phyloP scores from a whole-genome alignment of 768 basidiomycete genomes.

The Termitomyces titanicus region DNA sequence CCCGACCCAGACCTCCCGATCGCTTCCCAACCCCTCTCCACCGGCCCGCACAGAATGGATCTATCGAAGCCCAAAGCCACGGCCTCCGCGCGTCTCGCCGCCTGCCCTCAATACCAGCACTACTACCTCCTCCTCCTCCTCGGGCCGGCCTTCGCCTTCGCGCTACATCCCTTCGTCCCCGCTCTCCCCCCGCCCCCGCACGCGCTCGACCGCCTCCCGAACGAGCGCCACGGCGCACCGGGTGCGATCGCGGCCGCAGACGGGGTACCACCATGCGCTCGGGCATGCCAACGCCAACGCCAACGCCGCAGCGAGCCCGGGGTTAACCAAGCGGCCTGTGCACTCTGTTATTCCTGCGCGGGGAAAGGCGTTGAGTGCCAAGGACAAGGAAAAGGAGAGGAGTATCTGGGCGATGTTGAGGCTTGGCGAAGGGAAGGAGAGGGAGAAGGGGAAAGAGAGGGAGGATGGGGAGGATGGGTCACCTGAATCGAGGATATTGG shows the following conservation, averaged over 20 bases:
- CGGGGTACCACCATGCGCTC: constrained; percentile 24
- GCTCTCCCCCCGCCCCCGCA: constrained; percentile 19
- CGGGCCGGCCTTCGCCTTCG: constrained; percentile 18
- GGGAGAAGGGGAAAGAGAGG: background rate
- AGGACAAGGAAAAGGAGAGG: constrained; percentile 8
- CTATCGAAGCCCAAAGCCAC: constrained; percentile 18
- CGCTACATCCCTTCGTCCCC: constrained; percentile 20
- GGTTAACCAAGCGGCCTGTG: background rate
- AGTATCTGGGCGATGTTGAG: constrained; percentile 7
- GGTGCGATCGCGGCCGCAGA: constrained; percentile 22
- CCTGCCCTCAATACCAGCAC: background rate
- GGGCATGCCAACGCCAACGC: constrained; percentile 18
- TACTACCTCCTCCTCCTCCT: constrained; percentile 19
- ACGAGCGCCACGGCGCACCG: constrained; percentile 2
- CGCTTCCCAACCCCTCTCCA: constrained; percentile 7
- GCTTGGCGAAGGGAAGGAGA: constrained; percentile 1
- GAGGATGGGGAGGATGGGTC: background rate
- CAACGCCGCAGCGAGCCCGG: background rate
- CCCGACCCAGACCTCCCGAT: constrained; percentile 10
- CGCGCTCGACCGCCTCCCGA: constrained; percentile 20
- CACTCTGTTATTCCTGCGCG: constrained; percentile 5
- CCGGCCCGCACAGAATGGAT: constrained; percentile 17
- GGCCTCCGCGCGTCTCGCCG: constrained; percentile 8
- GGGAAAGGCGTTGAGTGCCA: background rate
- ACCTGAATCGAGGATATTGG: constrained; percentile 9